Percentiles rank a stretch among this genome's conserved stretches.
phyloP scores from a whole-genome alignment of 1,284 basidiomycete genomes.

The Melampsora larici-populina region DNA sequence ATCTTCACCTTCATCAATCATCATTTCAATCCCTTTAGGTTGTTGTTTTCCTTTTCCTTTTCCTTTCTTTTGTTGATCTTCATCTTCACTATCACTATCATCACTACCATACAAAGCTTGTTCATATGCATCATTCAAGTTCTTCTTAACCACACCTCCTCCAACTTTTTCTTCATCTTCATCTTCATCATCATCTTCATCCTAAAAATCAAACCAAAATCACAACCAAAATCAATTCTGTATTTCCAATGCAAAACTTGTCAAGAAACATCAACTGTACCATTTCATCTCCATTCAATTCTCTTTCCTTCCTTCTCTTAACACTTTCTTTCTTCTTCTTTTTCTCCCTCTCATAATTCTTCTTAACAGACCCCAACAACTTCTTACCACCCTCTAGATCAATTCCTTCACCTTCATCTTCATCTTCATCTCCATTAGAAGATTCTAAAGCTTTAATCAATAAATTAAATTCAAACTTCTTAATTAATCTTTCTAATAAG shows the following conservation, averaged over 20 bases:
- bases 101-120: conserved; percentile 89
- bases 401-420: conserved; percentile 57
- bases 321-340: conserved; percentile 56
- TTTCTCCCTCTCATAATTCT: conserved; percentile 85
- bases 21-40: too few species aligned
- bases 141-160: too few species aligned
- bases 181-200: too few species aligned
- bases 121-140: conserved; percentile 73
- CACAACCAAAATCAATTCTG: neutral
- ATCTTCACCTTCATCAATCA: conserved; percentile 80
- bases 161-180: too few species aligned
- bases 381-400: conserved; percentile 57
- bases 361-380: conserved; percentile 83
- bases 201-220: too few species aligned
- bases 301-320: conserved; percentile 54
- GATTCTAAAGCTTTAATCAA: conserved; percentile 58
- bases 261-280: conserved; percentile 53
- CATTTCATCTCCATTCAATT: conserved; percentile 60
- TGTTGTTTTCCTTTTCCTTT: conserved; percentile 48
- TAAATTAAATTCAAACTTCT: conserved; percentile 82
- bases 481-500: conserved; percentile 91
- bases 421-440: conserved; percentile 55
- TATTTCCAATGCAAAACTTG: conserved; percentile 30
- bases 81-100: conserved; percentile 68
- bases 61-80: conserved; percentile 60